Percentiles rank a stretch among this genome's conserved stretches.
phyloP scores from a whole-genome alignment of 2,329 filamentous ascomycete genomes.

The Fusarium oxysporum region DNA sequence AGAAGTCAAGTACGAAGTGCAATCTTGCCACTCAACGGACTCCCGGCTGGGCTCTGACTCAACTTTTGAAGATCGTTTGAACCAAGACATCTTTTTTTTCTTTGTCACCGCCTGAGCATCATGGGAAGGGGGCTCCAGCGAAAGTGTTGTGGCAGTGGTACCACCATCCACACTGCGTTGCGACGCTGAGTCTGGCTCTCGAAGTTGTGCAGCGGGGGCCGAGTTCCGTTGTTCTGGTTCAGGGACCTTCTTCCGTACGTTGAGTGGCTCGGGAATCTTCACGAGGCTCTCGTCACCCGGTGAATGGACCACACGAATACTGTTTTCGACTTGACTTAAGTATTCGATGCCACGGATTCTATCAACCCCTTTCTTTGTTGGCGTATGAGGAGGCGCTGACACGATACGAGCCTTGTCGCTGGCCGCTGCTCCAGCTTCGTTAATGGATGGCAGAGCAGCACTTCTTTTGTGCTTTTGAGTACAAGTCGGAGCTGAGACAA shows the following conservation, averaged over 20 bases:
- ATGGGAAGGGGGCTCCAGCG: conserved; percentile 21
- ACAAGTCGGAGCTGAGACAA: conserved; percentile 64
- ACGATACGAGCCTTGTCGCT: conserved; percentile 58
- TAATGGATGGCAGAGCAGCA: conserved; percentile 61
- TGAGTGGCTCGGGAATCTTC: conserved; percentile 54
- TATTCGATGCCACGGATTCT: conserved; percentile 56
- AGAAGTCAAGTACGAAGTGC: conserved; percentile 40
- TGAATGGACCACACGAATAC: conserved; percentile 67
- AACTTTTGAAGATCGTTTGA: conserved; percentile 60
- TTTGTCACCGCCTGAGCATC: conserved; percentile 41
- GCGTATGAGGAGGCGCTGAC: conserved; percentile 58
- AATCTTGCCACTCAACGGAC: conserved; percentile 45
- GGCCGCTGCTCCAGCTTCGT: conserved; percentile 52
- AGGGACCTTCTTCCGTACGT: conserved; percentile 55
- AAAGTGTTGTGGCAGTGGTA: conserved; percentile 22
- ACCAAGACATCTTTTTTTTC: conserved; percentile 65
- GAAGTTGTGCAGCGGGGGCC: conserved; percentile 32
- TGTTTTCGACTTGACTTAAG: conserved; percentile 60
- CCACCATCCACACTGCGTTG: conserved; percentile 6
- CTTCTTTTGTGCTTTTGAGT: conserved; percentile 54
- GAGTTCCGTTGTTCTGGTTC: conserved; percentile 38
- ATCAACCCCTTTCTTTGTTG: conserved; percentile 48
- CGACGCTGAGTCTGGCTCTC: conserved; percentile 21
- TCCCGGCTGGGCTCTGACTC: conserved; percentile 42
- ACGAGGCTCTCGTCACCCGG: conserved; percentile 53